Evolutionary conservation across 2,329 filamentous ascomycete genomes (phyloP).

Genomic region (Botrytis aclada): DNA sequence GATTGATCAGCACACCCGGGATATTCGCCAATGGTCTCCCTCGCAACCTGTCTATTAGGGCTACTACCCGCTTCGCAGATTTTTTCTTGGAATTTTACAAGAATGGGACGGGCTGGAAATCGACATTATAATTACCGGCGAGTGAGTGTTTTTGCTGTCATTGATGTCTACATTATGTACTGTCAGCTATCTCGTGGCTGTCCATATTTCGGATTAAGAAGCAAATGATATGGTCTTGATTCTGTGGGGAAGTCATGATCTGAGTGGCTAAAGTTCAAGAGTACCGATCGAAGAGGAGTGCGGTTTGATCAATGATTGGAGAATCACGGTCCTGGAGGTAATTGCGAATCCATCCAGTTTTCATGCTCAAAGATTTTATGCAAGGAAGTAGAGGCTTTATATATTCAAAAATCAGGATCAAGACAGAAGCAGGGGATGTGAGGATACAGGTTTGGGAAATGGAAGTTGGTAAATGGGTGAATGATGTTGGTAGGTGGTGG

Average conservation of each 20-base stretch:
- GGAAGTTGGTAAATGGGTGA: too few relatives aligned
- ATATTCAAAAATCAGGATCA: fast-evolving
- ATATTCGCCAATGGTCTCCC: not conserved
- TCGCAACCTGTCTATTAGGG: fast-evolving
- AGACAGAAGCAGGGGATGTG: not conserved
- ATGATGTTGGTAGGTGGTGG: too few relatives aligned
- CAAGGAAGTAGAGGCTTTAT: not conserved
- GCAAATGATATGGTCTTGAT: not conserved
- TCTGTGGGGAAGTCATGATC: fast-evolving
- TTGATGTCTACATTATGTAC: not conserved
- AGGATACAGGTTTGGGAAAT: not conserved
- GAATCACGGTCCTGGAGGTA: not conserved
- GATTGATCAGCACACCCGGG: fast-evolving
- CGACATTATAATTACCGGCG: not conserved
- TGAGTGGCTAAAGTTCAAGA: not conserved
- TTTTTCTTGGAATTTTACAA: not conserved
- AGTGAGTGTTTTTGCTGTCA: not conserved
- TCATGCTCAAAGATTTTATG: too few relatives aligned
- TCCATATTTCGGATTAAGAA: too few relatives aligned
- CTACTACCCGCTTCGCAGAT: too few relatives aligned
- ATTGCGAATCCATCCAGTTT: fast-evolving
- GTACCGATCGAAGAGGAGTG: fast-evolving
- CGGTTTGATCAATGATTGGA: fast-evolving
- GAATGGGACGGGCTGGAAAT: not conserved
- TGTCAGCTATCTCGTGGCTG: not conserved